Conservation (phyloP, 495 filamentous ascomycete species). For the Talaromyces proteolyticus region DNA sequence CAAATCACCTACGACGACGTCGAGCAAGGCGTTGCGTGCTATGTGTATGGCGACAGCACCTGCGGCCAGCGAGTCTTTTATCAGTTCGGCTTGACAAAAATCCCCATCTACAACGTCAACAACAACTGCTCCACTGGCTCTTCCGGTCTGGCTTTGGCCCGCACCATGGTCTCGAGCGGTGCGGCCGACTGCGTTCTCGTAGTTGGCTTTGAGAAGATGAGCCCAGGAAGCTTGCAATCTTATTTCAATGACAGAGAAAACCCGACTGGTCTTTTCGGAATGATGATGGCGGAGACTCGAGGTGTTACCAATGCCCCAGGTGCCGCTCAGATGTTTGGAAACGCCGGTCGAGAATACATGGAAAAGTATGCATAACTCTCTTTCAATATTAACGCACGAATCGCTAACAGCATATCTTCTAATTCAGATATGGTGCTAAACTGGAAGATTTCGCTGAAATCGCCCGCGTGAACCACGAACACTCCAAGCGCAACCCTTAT, state of each 20-base stretch:
- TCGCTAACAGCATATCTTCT: background rate
- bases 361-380: conserved; percentile 58
- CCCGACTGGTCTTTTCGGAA: conserved; percentile 62
- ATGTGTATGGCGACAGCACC: conserved; percentile 93
- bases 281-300: conserved; percentile 77
- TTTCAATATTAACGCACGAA: background rate
- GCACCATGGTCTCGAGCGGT: conserved; percentile 73
- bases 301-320: conserved; percentile 76
- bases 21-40: conserved; percentile 93
- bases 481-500: conserved; percentile 90
- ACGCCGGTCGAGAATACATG: conserved; percentile 92
- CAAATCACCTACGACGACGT: conserved; percentile 96
- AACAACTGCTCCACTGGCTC: conserved; percentile 96
- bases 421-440: conserved; percentile 67
- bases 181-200: conserved; percentile 83
- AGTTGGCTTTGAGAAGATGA: conserved; percentile 98
- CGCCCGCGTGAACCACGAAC: conserved; percentile 87
- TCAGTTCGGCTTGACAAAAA: conserved; percentile 95
- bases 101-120: conserved; percentile 96
- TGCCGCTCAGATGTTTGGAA: conserved; percentile 92
- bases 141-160: conserved; percentile 79
- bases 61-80: conserved; percentile 98
- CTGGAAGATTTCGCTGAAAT: conserved; percentile 93
- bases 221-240: conserved; percentile 72
- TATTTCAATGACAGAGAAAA: conserved; percentile 76